Evolutionary conservation across 2,329 filamentous ascomycete genomes (phyloP).

Genomic region (Acrodontium crateriforme): DNA sequence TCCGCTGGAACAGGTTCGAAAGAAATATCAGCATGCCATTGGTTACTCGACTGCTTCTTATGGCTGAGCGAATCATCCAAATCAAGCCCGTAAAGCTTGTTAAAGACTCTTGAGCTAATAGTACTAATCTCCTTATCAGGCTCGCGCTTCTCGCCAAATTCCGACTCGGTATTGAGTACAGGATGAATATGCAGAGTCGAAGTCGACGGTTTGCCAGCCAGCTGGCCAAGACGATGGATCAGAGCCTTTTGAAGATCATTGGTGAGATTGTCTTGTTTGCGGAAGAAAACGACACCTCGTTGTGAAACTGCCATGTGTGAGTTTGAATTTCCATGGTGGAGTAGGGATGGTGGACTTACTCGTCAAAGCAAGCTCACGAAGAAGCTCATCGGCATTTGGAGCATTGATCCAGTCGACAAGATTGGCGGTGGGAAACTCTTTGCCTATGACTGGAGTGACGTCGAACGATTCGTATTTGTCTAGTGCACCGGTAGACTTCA

Average conservation of each 20-base stretch:
- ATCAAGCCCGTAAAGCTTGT: slow-evolving; percentile 31
- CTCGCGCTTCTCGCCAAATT: slow-evolving; percentile 17
- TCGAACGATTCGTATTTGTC: slow-evolving; percentile 34
- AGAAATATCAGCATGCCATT: slow-evolving; percentile 47
- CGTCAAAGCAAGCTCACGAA: slow-evolving; percentile 39
- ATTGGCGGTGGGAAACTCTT: slow-evolving; percentile 30
- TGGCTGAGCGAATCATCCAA: slow-evolving; percentile 17
- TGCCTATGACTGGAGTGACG: slow-evolving; percentile 38
- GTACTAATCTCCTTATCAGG: slow-evolving; percentile 26
- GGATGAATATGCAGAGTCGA: slow-evolving; percentile 48
- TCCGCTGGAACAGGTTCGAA: slow-evolving; percentile 52
- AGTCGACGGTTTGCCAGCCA: slow-evolving; percentile 42
- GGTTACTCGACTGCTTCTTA: slow-evolving; percentile 33
- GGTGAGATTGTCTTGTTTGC: slow-evolving; percentile 25
- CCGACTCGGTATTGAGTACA: slow-evolving; percentile 30
- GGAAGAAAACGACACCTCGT: slow-evolving; percentile 16
- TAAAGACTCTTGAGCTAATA: slow-evolving; percentile 24
- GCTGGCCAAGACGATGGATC: slow-evolving; percentile 41
- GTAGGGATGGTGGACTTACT: slow-evolving; percentile 27
- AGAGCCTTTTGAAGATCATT: slow-evolving; percentile 40
- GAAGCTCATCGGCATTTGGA: slow-evolving; percentile 23
- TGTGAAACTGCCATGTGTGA: slow-evolving; percentile 8
- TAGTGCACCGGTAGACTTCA: slow-evolving; percentile 15
- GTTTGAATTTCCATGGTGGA: slow-evolving; percentile 3
- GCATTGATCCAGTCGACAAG: slow-evolving; percentile 23